Percentiles rank a stretch among this genome's conserved stretches.
Evolutionary conservation across 768 basidiomycete species (phyloP).

Genomic region (Polyporus arcularius): DNA sequence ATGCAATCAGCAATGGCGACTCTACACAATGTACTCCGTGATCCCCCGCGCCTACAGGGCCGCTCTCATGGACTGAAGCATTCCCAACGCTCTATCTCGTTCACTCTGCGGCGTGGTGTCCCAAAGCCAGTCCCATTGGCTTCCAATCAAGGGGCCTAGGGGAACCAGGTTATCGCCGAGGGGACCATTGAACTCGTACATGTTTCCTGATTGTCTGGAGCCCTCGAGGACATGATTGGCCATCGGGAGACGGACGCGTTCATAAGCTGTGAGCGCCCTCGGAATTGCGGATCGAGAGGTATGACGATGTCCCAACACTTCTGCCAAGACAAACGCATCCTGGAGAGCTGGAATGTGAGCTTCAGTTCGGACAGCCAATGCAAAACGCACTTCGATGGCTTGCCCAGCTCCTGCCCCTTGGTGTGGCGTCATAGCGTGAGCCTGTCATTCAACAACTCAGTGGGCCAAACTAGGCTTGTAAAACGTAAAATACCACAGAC

Average conservation of each 20-base stretch:
- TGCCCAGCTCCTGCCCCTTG: constrained; percentile 37
- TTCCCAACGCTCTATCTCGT: constrained; percentile 20
- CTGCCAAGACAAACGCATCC: constrained; percentile 35
- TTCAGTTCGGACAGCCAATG: not conserved
- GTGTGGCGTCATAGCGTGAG: constrained; percentile 36
- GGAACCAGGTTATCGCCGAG: constrained; percentile 38
- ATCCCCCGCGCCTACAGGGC: not conserved
- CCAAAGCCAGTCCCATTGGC: constrained; percentile 46
- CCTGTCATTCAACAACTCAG: constrained; percentile 17
- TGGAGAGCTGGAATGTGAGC: constrained; percentile 3
- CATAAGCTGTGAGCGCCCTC: constrained; percentile 31
- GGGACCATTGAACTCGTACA: constrained; percentile 36
- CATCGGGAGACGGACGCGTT: constrained; percentile 29
- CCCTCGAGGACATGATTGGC: constrained; percentile 30
- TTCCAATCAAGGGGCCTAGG: constrained; percentile 42
- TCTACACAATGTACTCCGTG: not conserved
- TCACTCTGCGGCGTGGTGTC: constrained; percentile 38
- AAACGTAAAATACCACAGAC: constrained; percentile 18
- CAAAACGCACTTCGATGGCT: constrained; percentile 31
- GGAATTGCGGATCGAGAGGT: constrained; percentile 23
- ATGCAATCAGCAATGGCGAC: not conserved
- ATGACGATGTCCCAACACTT: constrained; percentile 27
- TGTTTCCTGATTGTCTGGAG: constrained; percentile 24
- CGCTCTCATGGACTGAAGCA: not conserved
- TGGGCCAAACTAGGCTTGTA: not conserved